A percentile compares a stretch with the other conserved stretches of the same genome.
These are phyloP conservation scores for Periconia macrospinosa DNA, from an alignment of 2,329 filamentous ascomycete species.

Conservation along the genomic window DNA sequence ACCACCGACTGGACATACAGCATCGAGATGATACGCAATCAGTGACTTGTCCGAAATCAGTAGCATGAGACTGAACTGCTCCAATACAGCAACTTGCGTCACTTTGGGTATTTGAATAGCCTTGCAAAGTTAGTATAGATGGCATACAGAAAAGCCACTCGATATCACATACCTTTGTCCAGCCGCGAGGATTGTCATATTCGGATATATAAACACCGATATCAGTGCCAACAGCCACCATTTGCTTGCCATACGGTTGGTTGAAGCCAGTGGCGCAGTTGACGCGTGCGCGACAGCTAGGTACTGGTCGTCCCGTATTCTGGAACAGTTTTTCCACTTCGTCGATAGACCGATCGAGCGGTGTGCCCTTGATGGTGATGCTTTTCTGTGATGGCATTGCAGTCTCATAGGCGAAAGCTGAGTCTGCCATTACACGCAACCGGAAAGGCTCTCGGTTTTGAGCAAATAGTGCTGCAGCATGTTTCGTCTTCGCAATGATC, in stretches of 20 bases:
- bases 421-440: slow-evolving; percentile 87
- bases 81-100: slow-evolving; percentile 90
- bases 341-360: slow-evolving; percentile 84
- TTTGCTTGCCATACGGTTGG: slow-evolving; percentile 75
- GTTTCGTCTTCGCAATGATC: slow-evolving; percentile 89
- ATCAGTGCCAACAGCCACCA: slow-evolving; percentile 94
- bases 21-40: slow-evolving; percentile 91
- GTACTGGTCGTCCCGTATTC: slow-evolving; percentile 67
- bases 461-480: slow-evolving; percentile 82
- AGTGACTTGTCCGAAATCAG: slow-evolving; percentile 89
- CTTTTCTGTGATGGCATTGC: slow-evolving; percentile 56
- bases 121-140: slow-evolving; percentile 52
- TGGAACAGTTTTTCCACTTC: slow-evolving; percentile 79
- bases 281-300: slow-evolving; percentile 82
- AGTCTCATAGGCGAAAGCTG: slow-evolving; percentile 81
- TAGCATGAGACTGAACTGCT: slow-evolving; percentile 92
- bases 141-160: neutral
- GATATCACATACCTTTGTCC: slow-evolving; percentile 71
- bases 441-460: slow-evolving; percentile 97
- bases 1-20: slow-evolving; percentile 64
- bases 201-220: slow-evolving; percentile 91
- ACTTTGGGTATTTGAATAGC: slow-evolving; percentile 76
- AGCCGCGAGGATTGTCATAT: slow-evolving; percentile 84
- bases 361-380: slow-evolving; percentile 85
- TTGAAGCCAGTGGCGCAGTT: slow-evolving; percentile 93